Base-by-base conservation (phyloP, 345 rosid species). In the Populus simonii region DNA sequence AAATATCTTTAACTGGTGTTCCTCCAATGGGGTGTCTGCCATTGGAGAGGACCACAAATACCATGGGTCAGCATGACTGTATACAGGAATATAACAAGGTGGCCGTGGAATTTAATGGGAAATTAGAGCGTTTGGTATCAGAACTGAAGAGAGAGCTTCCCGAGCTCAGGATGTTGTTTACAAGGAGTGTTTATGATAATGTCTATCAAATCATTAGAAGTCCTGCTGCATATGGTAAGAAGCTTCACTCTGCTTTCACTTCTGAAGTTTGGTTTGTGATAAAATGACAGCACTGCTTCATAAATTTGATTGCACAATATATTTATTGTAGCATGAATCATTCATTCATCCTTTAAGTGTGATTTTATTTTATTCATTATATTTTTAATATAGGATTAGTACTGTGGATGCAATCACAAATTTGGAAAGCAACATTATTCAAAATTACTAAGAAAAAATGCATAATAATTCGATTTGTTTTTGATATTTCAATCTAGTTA, bases 11-110 rank as follows among this genome's bases (percentile, higher is more conserved):
- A n/a, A 35, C 80, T 0, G 96, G 97, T 49, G 86, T 94, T 74
- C 86, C 91, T 76, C 98, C 97, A 6, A 87, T 94, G 87, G 97
- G 98, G 68, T 94, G 98, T 81, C 82, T 94, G 74, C 97, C 97
- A 4, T 57, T 94, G 73, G 96, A 94, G 81, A 87, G 97, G 85
- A 81, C 96, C 12, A 87, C 89, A n/a, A 88, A 88, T 70, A 35
- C 91, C 31, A 76, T 84, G 29, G 77, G 62, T 4, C 85, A 86
- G 36, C 83, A 90, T 75, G 79, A 69, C 11, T 94, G 98, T 23
- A 68, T 80, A 0, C 84, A 86, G 78, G 87, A 94, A 81, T 90
- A 90, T 75, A 91, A 94, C 70, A 69, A 66, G 38, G 97, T 87
- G 53, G 92, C 98, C 47, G 70, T 68, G 82, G 87, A 88, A 16